Evolutionary conservation across 2,329 filamentous ascomycete species (phyloP), one percentile per base, ranked within the genome.

Genomic region (Aspergillus arachidicola): DNA sequence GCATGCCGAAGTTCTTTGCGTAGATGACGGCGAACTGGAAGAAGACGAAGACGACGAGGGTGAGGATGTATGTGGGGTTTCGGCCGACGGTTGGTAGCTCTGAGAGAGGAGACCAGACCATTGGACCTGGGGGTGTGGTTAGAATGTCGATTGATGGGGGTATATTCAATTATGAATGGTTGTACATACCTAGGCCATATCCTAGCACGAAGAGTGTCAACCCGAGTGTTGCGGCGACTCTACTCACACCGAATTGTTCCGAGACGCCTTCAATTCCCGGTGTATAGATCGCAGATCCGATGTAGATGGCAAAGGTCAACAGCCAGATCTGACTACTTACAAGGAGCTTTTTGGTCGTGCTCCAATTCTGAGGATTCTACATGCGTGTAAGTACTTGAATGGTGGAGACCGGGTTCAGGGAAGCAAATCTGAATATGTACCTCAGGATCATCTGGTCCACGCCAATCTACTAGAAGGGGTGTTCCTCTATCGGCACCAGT

Each of bases 11-110:
- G 64, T 85, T 86, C 43, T 74, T 75, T 0, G 82, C 80, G n/a
- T 82, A 75, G 3, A 81, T 78, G 4, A 81, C 80, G 1, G 78
- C 80, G 10, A 85, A 76, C 50, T 84, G 78, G 56, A 87, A 75
- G 41, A 83, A 77, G 41, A 83, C 79, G 69, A 86, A 86, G 6
- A 83, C 67, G 2, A 78, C 68, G 6, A 85, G 75, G 0, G 83
- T 85, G 3, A 73, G 71, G 19, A 85, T 75, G 69, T 86, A 86
- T 19, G 83, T 77, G 1, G 80, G 76, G 41, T 80, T 85, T 4
- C 84, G 75, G 2, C 84, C 84, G 30, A 85, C 75, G 2, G 74
- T 69, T 1, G 84, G 83, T 6, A 86, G 81, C 65, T 86, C 84
- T 10, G 76, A 80, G 64, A 86, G 73, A 0, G 83, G 71, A 43